Percentiles rank a stretch among this genome's conserved stretches.
Evolutionary conservation across 2,329 filamentous ascomycete genomes (phyloP).

Genomic region (Penicillium glabrum): DNA sequence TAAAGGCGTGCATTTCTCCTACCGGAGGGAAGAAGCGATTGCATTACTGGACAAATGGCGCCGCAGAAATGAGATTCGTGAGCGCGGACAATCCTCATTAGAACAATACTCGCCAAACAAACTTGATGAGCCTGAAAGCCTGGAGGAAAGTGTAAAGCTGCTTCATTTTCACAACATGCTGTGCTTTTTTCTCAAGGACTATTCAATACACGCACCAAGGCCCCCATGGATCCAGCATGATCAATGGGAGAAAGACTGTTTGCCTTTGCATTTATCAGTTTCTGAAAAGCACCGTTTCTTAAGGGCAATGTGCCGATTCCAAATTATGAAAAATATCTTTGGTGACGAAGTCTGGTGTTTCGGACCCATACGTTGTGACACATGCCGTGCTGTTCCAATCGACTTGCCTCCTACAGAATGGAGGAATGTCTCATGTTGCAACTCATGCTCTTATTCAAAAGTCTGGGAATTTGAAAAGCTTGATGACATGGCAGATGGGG

Average conservation of each 20-base stretch:
- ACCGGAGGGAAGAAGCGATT: constrained; percentile 11
- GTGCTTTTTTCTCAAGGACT: constrained; percentile 1
- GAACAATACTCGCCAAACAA: neutral
- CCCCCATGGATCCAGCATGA: neutral
- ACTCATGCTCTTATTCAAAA: too few species aligned
- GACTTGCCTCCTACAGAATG: too few species aligned
- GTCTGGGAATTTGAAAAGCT: too few species aligned
- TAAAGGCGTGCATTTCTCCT: constrained; percentile 1
- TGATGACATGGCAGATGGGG: too few species aligned
- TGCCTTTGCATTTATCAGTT: neutral
- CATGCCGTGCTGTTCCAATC: too few species aligned
- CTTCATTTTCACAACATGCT: constrained; percentile 6
- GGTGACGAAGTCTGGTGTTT: neutral
- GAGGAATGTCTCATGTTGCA: too few species aligned
- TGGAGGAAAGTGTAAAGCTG: constrained; percentile 10
- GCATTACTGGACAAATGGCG: constrained; percentile 15
- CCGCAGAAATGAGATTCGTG: constrained; percentile 14
- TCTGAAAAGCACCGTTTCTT: constrained; percentile 1
- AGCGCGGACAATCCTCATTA: neutral
- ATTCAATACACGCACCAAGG: neutral
- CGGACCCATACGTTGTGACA: too few species aligned
- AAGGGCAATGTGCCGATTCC: constrained; percentile 3
- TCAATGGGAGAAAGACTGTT: neutral
- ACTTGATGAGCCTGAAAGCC: constrained; percentile 1
- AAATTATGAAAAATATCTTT: constrained; percentile 13